Evolutionary conservation across 768 basidiomycete species (phyloP).

Genomic region (Naganishia randhawae): DNA sequence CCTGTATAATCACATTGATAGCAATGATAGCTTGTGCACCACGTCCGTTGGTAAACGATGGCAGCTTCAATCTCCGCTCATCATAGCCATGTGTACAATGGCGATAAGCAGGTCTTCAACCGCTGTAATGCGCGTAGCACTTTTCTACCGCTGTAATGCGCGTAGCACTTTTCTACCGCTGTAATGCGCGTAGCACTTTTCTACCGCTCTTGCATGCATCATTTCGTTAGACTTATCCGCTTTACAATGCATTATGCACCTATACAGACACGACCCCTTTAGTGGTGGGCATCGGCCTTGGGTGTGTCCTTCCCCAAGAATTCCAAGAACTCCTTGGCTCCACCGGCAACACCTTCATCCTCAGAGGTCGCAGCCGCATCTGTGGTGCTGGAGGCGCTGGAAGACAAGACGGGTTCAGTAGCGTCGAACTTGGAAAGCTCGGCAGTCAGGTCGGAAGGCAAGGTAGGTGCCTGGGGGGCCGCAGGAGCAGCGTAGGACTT

Average conservation of each 20-base stretch:
- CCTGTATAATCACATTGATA: no score
- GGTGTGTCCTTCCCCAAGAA: conserved; percentile 79
- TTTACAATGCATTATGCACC: conserved; percentile 9
- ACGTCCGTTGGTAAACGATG: no score
- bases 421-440: conserved; percentile 81
- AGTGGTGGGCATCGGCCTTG: conserved; percentile 62
- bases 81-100: no score
- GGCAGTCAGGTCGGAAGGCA: conserved; percentile 78
- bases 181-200: neutral
- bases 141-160: no score
- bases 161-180: neutral
- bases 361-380: conserved; percentile 37
- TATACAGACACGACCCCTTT: conserved; percentile 29
- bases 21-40: no score
- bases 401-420: conserved; percentile 60
- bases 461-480: conserved; percentile 66
- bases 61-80: no score
- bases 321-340: conserved; percentile 71
- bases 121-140: no score
- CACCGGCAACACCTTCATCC: conserved; percentile 53
- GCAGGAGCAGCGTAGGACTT: conserved; percentile 75
- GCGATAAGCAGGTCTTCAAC: no score
- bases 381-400: conserved; percentile 48
- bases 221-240: neutral
- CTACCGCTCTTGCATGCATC: neutral